Percentiles rank a stretch among this genome's conserved stretches.
phyloP scores from a whole-genome alignment of 345 rosid species.

The Euphorbia lathyris region DNA sequence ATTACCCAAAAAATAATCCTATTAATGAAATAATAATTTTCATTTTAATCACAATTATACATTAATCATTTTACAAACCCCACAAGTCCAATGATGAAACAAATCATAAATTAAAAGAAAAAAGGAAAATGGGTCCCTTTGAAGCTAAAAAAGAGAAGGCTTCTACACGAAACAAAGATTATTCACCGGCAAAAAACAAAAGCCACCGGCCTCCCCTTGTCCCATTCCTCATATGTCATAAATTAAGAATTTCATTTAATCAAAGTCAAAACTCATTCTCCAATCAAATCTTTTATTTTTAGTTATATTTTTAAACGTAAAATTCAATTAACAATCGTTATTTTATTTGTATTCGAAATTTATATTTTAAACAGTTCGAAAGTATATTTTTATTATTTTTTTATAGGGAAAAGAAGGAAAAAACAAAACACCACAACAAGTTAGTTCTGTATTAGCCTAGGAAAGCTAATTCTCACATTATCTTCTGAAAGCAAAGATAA shows the following conservation, averaged over 20 bases:
- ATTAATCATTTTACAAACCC: background rate
- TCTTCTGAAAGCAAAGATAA: too few relatives aligned
- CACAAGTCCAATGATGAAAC: background rate
- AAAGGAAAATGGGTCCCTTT: background rate
- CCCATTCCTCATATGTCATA: background rate
- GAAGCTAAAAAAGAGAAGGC: background rate
- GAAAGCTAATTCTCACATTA: too few relatives aligned
- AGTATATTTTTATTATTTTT: too few relatives aligned
- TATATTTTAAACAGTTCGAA: too few relatives aligned
- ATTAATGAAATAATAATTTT: background rate
- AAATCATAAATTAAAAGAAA: background rate
- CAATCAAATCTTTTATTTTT: background rate
- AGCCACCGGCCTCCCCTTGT: background rate
- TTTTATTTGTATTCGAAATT: too few relatives aligned
- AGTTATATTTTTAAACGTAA: too few relatives aligned
- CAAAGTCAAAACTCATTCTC: background rate
- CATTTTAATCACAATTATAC: background rate
- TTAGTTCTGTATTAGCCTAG: too few relatives aligned
- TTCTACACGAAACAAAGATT: background rate
- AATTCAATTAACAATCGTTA: too few relatives aligned
- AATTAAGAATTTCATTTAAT: background rate
- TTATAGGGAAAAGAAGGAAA: too few relatives aligned
- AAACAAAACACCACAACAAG: too few relatives aligned
- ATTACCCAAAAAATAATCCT: background rate
- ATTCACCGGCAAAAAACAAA: conserved; percentile 5